Base-by-base conservation (phyloP, 352 stramenopile species). In the Globisporangium parvum region DNA sequence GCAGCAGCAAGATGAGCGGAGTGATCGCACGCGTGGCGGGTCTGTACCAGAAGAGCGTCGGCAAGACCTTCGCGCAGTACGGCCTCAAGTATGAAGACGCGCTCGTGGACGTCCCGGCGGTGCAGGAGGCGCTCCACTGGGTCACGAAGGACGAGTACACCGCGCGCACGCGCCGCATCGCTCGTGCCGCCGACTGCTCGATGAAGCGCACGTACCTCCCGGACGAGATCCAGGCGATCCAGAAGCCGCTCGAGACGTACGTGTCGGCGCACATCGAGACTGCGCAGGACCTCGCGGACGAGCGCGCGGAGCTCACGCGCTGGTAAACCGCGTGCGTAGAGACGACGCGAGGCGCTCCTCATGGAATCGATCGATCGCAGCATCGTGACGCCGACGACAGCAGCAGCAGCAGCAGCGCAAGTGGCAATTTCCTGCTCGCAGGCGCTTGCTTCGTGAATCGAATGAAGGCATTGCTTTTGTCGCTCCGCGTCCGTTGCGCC, bases 81-180 rank as follows among this genome's bases (percentile, higher is more conserved):
- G 85, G 85, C 53, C 62, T 95, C 67, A 91, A 91, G 77, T 95
- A 95, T 65, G 85, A 95, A 58, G 85, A 95, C 57, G 72, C 69
- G 20, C 74, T 95, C 53, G 85, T 95, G 48, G 85, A 95, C 60
- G 87, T 83, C 57, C 67, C 74, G 39, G 79, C 84, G 55, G 72
- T 93, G 55, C 80, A 93, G 76, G 75, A 80, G 66, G 83, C 85
- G 31, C 70, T 93, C 40, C 66, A 89, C 68, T 93, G 81, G 83
- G 65, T 95, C 63, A 73, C 63, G 33, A 81, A 82, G 62, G 80
- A 91, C 21, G 77, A 92, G 24, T 88, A 90, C 67, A 71, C 77
- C 23, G 67, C 69, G 39, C 80, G 85, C 63, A 89, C 77, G 55
- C 86, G 87, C 73, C 82, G 85, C 59, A 88, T 93, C 46, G 80